These are phyloP conservation scores for Tuber calosporum DNA, from an alignment of 495 filamentous ascomycete genomes.

Conservation along the genomic window DNA sequence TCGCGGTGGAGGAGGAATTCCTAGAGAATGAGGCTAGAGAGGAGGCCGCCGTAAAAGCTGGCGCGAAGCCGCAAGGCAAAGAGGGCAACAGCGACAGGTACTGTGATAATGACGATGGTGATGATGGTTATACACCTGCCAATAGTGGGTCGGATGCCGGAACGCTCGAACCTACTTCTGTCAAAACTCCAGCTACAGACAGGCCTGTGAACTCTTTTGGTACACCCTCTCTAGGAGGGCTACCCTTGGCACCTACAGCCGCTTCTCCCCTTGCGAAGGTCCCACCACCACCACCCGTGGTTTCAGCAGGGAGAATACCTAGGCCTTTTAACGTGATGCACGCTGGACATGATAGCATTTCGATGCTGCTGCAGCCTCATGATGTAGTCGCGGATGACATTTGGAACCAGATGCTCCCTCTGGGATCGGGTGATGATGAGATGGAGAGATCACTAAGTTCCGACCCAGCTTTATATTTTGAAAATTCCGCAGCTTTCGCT, in stretches of 20 bases:
- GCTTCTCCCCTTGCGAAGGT: not conserved
- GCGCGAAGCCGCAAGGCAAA: not conserved
- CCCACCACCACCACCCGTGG: not conserved
- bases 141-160: not conserved
- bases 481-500: too few species aligned
- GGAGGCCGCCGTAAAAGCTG: not conserved
- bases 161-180: not conserved
- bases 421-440: not conserved
- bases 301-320: not conserved
- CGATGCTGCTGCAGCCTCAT: not conserved
- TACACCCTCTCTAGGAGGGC: not conserved
- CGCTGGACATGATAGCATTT: not conserved
- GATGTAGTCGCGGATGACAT: not conserved
- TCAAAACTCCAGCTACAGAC: not conserved
- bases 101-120: not conserved
- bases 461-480: not conserved
- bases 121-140: not conserved
- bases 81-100: not conserved
- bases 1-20: too few species aligned
- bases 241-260: not conserved
- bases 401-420: not conserved
- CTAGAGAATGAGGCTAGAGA: constrained; percentile 27
- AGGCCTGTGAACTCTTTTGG: not conserved
- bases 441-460: not conserved
- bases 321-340: not conserved